Base-by-base conservation (phyloP, 345 rosid species). In the Hevea brasiliensis region DNA sequence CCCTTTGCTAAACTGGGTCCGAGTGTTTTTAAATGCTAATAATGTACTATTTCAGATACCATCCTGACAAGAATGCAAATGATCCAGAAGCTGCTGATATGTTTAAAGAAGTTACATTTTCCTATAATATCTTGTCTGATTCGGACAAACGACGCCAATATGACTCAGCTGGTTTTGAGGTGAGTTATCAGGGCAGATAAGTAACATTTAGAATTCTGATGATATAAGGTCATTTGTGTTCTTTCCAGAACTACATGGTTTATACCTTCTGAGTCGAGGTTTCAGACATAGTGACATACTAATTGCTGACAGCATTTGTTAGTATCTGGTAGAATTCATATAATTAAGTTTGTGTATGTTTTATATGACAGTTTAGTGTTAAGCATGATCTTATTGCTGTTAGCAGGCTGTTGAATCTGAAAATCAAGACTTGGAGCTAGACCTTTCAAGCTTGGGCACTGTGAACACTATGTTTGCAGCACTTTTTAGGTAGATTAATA, bases 161-260 rank as follows among this genome's bases (percentile, higher is more conserved):
- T 79, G 99, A 96, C 73, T 64, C 89, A 12, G 95, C 99, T 68
- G 99, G 99, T 79, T 96, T 91, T 86, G 98, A 93, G 98, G 99
- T 90, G 77, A 83, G 90, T 68, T 80, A 32, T 26, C 32, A 40
- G 57, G 44, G 45, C 40, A 57, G 26, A 3, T 57, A 72, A 37
- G 18, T 11, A 40, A 21, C 17, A 7, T 53, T 11, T 47, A 55
- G 12, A 27, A 45, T 58, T 35, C 35, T 42, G 58, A 67, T 48
- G 7, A 27, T 40, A 14, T 53, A 32, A 32, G 4, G 58, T 55
- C 13, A 1, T 23, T 26, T 53, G 12, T 75, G 26, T 42, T 64
- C 27, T 45, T 45, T 65, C 26, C 32, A 12, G 26, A 35, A 9
- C 57, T 54, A 27, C 29, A 14, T 44, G 53, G 65, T 66, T 60